Base-by-base conservation (phyloP, 73 alveolate species). In the Diophrys appendiculata region DNA sequence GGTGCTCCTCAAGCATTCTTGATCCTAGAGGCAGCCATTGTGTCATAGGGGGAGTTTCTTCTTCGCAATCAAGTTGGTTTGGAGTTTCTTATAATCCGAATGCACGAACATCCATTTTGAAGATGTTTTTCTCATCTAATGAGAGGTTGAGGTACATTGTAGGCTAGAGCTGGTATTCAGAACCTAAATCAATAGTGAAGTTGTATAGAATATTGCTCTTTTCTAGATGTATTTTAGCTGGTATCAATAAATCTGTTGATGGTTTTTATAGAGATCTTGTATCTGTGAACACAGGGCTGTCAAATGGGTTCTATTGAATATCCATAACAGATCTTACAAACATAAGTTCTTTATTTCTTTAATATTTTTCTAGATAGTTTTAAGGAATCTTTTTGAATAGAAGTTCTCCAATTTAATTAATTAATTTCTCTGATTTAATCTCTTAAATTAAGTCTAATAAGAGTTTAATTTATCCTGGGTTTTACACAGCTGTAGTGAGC, bases 201-300 rank as follows among this genome's bases (percentile, higher is more conserved):
- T 72, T 60, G 65, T 80, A 68, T 26, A 80, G 23, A n/a, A 68
- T 80, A 69, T 80, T 82, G 33, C 35, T 54, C 75, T 82, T 82
- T 5, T 29, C 52, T 0, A 79, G n/a, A 29, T 79, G 34, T 18
- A 73, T 32, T 2, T 11, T 3, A 3, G 75, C 2, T 23, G 75
- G 75, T 1, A 67, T 25, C 5, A 43, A 18, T 11, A 5, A 5
- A 43, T 43, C n/a, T 11, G 60, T 43, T 11, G 5, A 43, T 43
- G 60, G 5, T 18, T 43, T 43, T 11, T 18, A 11, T 43, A 43
- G 18, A 5, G 18, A 11, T 18, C 18, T 43, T 11, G 5, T 11
- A 43, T 43, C 60, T 11, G 60, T 43, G 18, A 11, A 43, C 60
- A 43, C 60, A 11, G 60, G 60, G 60, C 18, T 43, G 18, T 43